Percentiles rank a stretch among this genome's conserved stretches.
These are phyloP conservation scores for Microbotryomycetes sp. DNA, from an alignment of 1,284 basidiomycete species.

Conservation along the genomic window DNA sequence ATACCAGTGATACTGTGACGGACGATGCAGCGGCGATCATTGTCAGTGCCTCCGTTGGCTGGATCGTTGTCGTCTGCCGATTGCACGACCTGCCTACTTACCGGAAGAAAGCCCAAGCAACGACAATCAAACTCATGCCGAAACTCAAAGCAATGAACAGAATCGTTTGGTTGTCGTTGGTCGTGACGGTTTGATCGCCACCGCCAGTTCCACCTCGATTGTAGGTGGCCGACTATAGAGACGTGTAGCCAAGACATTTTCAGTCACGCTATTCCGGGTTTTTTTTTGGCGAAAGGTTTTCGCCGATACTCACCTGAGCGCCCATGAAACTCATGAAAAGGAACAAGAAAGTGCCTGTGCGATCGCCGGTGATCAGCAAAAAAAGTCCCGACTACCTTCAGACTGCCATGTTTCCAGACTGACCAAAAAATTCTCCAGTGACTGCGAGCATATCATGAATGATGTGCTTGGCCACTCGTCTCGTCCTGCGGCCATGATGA, in stretches of 20 bases:
- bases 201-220: conserved; percentile 37
- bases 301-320: conserved; percentile 43
- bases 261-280: no score
- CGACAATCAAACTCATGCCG: conserved; percentile 46
- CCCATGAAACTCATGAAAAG: conserved; percentile 45
- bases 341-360: conserved; percentile 39
- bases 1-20: neutral
- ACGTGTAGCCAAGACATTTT: no score
- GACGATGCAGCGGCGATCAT: neutral
- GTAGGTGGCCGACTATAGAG: conserved; percentile 3
- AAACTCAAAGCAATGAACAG: conserved; percentile 48
- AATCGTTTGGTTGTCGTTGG: conserved; percentile 40
- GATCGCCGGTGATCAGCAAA: no score
- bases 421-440: neutral
- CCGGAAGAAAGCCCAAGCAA: conserved; percentile 48
- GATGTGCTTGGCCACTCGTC: neutral
- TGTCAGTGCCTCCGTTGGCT: no score
- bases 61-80: no score
- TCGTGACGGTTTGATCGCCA: conserved; percentile 38
- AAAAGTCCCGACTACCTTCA: no score
- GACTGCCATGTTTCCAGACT: no score
- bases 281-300: no score
- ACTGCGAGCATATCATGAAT: neutral
- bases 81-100: no score
- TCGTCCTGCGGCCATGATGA: neutral